Percentiles rank a stretch among this genome's conserved stretches.
These are phyloP conservation scores for Cairneyella variabilis DNA, from an alignment of 495 filamentous ascomycete species.

Conservation along the genomic window DNA sequence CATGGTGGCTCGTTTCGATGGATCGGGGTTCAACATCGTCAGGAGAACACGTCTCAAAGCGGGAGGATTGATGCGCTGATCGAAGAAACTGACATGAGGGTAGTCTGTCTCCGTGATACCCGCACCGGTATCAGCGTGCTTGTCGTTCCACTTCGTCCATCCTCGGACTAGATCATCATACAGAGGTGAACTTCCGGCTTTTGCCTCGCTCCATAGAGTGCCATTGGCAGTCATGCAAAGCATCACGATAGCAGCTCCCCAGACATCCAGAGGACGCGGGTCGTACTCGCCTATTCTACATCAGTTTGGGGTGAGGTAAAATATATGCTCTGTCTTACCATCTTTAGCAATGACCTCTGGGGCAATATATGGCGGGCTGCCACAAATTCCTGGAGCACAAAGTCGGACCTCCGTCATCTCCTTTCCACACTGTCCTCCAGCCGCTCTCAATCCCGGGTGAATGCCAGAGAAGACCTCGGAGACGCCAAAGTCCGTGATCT, in stretches of 20 bases:
- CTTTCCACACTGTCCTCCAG: conserved; percentile 60
- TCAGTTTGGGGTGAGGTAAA: conserved; percentile 6
- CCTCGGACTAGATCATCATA: conserved; percentile 57
- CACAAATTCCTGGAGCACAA: conserved; percentile 69
- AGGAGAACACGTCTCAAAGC: conserved; percentile 59
- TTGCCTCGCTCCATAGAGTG: conserved; percentile 61
- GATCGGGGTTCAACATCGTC: conserved; percentile 74
- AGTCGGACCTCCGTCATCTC: conserved; percentile 59
- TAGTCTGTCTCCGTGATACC: conserved; percentile 44
- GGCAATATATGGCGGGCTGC: conserved; percentile 72
- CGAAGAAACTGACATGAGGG: conserved; percentile 47
- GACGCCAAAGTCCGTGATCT: conserved; percentile 79
- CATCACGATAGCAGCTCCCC: conserved; percentile 74
- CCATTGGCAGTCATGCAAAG: conserved; percentile 62
- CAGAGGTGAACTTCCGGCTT: conserved; percentile 34
- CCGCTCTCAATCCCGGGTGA: conserved; percentile 63
- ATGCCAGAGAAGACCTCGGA: conserved; percentile 71
- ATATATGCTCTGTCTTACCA: conserved; percentile 31
- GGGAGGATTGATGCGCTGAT: conserved; percentile 31
- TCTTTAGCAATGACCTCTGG: conserved; percentile 68
- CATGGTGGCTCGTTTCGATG: conserved; percentile 60
- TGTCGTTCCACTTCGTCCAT: conserved; percentile 57
- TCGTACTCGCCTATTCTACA: conserved; percentile 56
- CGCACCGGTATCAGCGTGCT: conserved; percentile 40
- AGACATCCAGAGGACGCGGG: conserved; percentile 70